Conservation (phyloP, 495 filamentous ascomycete genomes). For the Penicillium desertorum region DNA sequence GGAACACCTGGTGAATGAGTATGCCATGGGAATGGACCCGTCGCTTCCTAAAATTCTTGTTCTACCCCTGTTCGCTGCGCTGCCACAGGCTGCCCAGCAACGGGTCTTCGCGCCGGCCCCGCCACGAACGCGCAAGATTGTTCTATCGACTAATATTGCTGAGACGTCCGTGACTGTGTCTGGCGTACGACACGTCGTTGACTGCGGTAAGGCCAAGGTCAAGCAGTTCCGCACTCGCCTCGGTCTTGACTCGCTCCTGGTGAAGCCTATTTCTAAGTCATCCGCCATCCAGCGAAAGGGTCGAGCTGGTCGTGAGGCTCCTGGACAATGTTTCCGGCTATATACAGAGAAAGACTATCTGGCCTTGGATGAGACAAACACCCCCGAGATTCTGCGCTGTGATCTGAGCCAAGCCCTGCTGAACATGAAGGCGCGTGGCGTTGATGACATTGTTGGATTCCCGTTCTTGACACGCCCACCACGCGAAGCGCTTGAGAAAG, state of each 20-base stretch:
- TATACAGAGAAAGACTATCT: constrained; percentile 83
- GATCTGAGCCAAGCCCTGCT: constrained; percentile 84
- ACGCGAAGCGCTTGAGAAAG: constrained; percentile 75
- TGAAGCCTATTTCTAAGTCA: constrained; percentile 89
- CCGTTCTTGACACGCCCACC: constrained; percentile 82
- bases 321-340: constrained; percentile 84
- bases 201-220: constrained; percentile 90
- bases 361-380: constrained; percentile 66
- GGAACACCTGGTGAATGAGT: constrained; percentile 77
- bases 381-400: constrained; percentile 86
- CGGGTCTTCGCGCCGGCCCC: constrained; percentile 78
- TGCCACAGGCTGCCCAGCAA: constrained; percentile 77
- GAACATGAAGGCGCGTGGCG: constrained; percentile 89
- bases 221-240: constrained; percentile 86
- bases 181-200: constrained; percentile 87
- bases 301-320: constrained; percentile 88
- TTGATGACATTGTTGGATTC: constrained; percentile 79
- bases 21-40: constrained; percentile 65
- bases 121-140: constrained; percentile 76
- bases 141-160: constrained; percentile 94
- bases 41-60: constrained; percentile 72
- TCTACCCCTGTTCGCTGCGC: constrained; percentile 71
- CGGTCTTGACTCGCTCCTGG: constrained; percentile 85
- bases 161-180: constrained; percentile 97
- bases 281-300: constrained; percentile 90